These are phyloP conservation scores for Aspergillus olivimuriae DNA, from an alignment of 495 filamentous ascomycete genomes.

Conservation along the genomic window DNA sequence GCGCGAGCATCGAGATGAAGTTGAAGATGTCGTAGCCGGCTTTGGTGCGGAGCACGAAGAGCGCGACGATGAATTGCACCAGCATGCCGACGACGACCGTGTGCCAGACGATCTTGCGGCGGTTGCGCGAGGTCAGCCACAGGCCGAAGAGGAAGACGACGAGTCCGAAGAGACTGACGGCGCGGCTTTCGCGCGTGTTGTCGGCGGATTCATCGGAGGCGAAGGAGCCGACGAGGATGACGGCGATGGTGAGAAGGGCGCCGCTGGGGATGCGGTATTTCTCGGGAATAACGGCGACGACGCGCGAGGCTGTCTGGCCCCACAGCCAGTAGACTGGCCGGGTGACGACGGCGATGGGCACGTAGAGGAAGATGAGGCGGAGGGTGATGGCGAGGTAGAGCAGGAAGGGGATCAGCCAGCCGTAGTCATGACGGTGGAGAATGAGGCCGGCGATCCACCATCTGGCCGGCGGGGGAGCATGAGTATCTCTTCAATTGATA, in stretches of 20 bases:
- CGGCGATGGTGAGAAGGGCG: conserved; percentile 53
- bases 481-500: conserved; percentile 1
- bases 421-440: conserved; percentile 62
- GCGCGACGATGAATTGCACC: conserved; percentile 76
- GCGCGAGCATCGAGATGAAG: conserved; percentile 69
- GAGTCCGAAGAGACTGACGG: conserved; percentile 74
- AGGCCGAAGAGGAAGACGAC: conserved; percentile 62
- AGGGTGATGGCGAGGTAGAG: conserved; percentile 70
- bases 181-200: conserved; percentile 74
- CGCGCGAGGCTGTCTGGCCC: conserved; percentile 50
- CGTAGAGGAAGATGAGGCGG: conserved; percentile 65
- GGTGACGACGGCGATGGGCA: conserved; percentile 60
- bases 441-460: conserved; percentile 87
- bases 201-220: conserved; percentile 59
- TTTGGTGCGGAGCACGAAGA: conserved; percentile 76
- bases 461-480: conserved; percentile 29
- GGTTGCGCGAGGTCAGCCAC: conserved; percentile 64
- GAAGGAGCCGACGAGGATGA: conserved; percentile 72
- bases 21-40: conserved; percentile 81
- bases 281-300: conserved; percentile 52
- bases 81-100: conserved; percentile 88
- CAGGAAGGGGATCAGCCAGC: conserved; percentile 82
- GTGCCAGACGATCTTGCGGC: conserved; percentile 53
- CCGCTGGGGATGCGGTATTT: conserved; percentile 53
- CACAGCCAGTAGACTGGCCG: conserved; percentile 61